Conservation (phyloP, 148 eudicot genomes). For the Rhododendron simsii region DNA sequence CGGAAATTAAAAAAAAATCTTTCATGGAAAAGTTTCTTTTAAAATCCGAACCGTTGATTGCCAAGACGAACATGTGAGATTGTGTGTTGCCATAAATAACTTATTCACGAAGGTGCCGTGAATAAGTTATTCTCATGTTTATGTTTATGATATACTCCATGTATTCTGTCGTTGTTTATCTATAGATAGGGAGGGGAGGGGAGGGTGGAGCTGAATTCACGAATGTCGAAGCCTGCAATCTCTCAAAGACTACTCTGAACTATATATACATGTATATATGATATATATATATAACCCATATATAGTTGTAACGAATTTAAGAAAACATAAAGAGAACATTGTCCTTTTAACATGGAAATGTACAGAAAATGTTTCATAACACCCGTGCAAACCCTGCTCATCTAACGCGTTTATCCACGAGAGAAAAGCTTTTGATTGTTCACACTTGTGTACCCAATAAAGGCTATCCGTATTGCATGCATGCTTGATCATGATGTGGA, state of each 20-base stretch:
- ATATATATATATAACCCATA: too few species aligned
- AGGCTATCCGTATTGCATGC: not conserved
- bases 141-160: not conserved
- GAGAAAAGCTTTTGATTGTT: not conserved
- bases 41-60: too few species aligned
- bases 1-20: too few species aligned
- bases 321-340: slow-evolving; percentile 10
- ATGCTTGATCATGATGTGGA: not conserved
- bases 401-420: slow-evolving; percentile 6
- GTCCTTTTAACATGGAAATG: slow-evolving; percentile 12
- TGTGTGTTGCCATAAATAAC: too few species aligned
- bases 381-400: slow-evolving; percentile 1
- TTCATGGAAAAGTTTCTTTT: too few species aligned
- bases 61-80: too few species aligned
- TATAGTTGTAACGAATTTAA: not conserved
- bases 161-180: not conserved
- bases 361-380: slow-evolving; percentile 1
- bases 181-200: not conserved
- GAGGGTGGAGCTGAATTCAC: not conserved
- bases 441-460: not conserved
- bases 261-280: not conserved
- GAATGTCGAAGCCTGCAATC: not conserved
- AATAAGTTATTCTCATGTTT: not conserved
- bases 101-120: too few species aligned
- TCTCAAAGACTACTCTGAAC: not conserved